Conservation (phyloP, 2,329 filamentous ascomycete species). For the Mollisia scopiformis region DNA sequence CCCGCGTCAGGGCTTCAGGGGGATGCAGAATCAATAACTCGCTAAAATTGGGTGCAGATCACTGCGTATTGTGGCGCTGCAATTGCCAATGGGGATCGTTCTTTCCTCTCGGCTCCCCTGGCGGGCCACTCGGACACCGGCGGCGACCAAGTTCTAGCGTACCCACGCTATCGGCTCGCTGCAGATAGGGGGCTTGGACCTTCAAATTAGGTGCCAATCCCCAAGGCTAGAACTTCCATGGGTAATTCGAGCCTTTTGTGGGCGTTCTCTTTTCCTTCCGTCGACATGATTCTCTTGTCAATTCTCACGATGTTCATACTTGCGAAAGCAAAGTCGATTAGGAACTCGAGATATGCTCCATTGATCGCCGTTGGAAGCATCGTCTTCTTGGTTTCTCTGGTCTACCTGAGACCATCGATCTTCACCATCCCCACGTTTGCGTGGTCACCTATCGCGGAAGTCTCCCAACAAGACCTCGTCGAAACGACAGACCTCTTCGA, state of each 20-base stretch:
- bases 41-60: not conserved
- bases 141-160: not conserved
- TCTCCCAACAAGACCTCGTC: not conserved
- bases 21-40: not conserved
- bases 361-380: not conserved
- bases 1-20: not conserved
- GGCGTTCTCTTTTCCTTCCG: not conserved
- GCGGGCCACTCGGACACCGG: not conserved
- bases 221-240: not conserved
- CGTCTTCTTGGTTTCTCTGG: not conserved
- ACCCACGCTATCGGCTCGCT: not conserved
- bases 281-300: not conserved
- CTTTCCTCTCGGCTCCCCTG: not conserved
- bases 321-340: not conserved
- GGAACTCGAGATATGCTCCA: not conserved
- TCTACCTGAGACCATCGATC: not conserved
- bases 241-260: not conserved
- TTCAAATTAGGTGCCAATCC: not conserved
- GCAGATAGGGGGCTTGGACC: not conserved
- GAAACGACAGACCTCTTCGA: slow-evolving; percentile 27
- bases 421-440: not conserved
- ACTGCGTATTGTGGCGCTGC: not conserved
- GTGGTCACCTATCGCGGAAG: not conserved
- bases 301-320: not conserved
- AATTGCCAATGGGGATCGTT: not conserved